Percentiles rank a stretch among this genome's conserved stretches.
These are phyloP conservation scores for Kregervanrija pseudodelftensis DNA, from an alignment of 805 yeast genomes.

Conservation along the genomic window DNA sequence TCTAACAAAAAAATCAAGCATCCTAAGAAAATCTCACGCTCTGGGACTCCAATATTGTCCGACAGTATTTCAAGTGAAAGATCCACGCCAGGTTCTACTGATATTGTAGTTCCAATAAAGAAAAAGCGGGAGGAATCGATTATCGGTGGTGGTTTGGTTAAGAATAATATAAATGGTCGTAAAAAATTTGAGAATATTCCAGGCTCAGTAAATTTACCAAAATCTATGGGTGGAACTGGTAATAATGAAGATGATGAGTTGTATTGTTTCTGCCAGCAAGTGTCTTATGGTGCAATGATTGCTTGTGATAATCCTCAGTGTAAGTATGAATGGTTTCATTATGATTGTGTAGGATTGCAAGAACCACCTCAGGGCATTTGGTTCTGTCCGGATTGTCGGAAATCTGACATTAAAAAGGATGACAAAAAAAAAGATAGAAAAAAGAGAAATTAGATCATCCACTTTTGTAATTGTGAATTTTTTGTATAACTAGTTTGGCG, in stretches of 20 bases:
- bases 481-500: no score
- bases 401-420: slow-evolving; percentile 14
- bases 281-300: slow-evolving; percentile 69
- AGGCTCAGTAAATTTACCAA: no score
- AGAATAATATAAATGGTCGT: slow-evolving; percentile 8
- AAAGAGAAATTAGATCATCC: slow-evolving; percentile 9
- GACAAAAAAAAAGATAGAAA: slow-evolving; percentile 21
- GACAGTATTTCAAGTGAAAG: no score
- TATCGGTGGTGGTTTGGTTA: slow-evolving; percentile 5
- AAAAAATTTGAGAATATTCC: slow-evolving; percentile 4
- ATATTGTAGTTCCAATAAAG: no score
- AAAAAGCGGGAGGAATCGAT: no score
- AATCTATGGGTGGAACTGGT: slow-evolving; percentile 12
- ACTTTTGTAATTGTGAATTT: no score
- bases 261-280: slow-evolving; percentile 91
- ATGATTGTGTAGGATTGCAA: slow-evolving; percentile 80
- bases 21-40: no score
- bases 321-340: slow-evolving; percentile 57
- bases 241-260: slow-evolving; percentile 56
- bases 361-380: slow-evolving; percentile 94
- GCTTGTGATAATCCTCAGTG: slow-evolving; percentile 58
- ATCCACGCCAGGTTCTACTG: no score
- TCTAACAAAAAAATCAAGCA: no score
- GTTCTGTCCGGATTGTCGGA: slow-evolving; percentile 88
- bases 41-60: no score